Base-by-base conservation (phyloP, 192 early-diverging fungal species). In the Cladochytrium replicatum region DNA sequence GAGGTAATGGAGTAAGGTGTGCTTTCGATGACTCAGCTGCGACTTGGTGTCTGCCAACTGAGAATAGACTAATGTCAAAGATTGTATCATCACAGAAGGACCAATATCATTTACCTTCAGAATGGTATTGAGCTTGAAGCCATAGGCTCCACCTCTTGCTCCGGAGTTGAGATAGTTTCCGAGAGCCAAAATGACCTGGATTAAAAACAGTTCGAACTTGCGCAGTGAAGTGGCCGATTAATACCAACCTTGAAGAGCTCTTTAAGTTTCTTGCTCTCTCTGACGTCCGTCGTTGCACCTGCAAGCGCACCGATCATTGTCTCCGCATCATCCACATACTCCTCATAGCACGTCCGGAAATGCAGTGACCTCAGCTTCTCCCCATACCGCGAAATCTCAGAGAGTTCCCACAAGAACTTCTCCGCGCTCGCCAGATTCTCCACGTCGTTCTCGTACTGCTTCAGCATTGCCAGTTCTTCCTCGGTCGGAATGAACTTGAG, bases 111-210 rank as follows among this genome's bases (percentile, higher is more conserved):
- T 34, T 26, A 75, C 72, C 64, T 75, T 75, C n/a, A 67, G 40
- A 5, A 75, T 38, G 54, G 54, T 68, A 29, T 61, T 56, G 6
- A 75, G 32, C 42, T 68, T 69, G 49, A 75, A 75, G 15, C 72
- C 72, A 54, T 66, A 74, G 2, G 72, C 72, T 27, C 67, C 66
- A 26, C 72, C 72, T 48, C 72, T 44, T 27, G 59, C 58, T 19
- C 65, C 72, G 13, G 66, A 45, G 43, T 75, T 75, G 66, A 75
- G 64, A 31, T 75, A 75, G 50, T 75, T 75, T 31, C 72, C 72
- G 40, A 75, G 52, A 3, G 72, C 69, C 8, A 75, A 54, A 51
- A 75, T 71, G 17, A 74, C 57, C 61, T 64, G 22, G n/a, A n/a
- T n/a, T n/a, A n/a, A n/a, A n/a, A n/a, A n/a, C n/a, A n/a, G n/a